Base-by-base conservation (phyloP, 2,329 filamentous ascomycete species). In the Anthostomella pinea region DNA sequence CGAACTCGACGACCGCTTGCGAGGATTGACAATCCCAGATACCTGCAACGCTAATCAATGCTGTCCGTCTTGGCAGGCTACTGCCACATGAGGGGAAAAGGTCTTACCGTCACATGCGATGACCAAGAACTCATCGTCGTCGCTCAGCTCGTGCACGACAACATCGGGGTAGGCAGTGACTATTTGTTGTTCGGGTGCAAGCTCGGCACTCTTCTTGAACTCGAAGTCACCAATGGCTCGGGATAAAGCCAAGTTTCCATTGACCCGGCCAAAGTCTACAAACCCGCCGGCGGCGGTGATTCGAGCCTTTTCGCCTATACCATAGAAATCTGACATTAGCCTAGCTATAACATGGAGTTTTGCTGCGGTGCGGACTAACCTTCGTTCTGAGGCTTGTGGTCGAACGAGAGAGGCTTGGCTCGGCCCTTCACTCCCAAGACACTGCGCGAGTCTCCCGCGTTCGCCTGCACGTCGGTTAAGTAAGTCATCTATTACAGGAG, bases 21-120 rank as follows among this genome's bases (percentile, higher is more conserved):
- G 93, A 98, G 38, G 93, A 96, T 65, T 97, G 93, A 65, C 93
- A 97, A 68, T 98, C 93, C 93, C 93, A 98, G 65, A 98, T 98
- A 65, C 93, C 93, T 98, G 58, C 14, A 53, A 23, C 29, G 9
- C 2, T 11, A 10, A 13, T 28, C 27, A 33, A 17, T 29, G 11
- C 21, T 14, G 19, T 22, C 21, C 24, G 6, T 27, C 25, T n/a
- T 4, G 14, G 18, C n/a, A 15, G 23, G 36, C 47, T 35, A 49
- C 39, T 21, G 15, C n/a, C n/a, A 5, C 3, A 8, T 21, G 32
- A 13, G 30, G 30, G 16, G 27, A 22, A 26, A 8, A 16, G 18
- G 28, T 67, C 83, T 59, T 68, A 95, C 89, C 89, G 59, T 95
- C 89, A 64, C 89, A 95, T 38, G 89, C 89, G 67, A 95, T 79